Evolutionary conservation across 2,329 filamentous ascomycete genomes (phyloP), one percentile per base, ranked within the genome.

Genomic region (Aspergillus sp.): DNA sequence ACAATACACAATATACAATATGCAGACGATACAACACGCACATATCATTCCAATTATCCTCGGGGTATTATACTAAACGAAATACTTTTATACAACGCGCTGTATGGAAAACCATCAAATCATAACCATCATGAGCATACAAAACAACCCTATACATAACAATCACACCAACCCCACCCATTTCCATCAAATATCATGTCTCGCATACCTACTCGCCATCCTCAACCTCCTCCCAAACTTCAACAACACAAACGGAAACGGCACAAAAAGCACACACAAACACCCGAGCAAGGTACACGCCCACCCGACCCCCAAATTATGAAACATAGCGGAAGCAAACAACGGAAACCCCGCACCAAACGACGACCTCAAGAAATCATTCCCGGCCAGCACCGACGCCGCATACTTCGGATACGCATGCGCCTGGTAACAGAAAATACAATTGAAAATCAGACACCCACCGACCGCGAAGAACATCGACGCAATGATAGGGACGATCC

Each of bases 361-460:
- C 0, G 90, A 87, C 67, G 91, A 88, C 60, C 89, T 82, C 17
- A 88, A 82, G 78, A 88, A 90, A 15, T 89, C 89, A 65, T 91
- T 91, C 12, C 89, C 89, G 38, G 89, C 89, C 0, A 89, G 90
- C 0, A 89, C 89, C 0, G 87, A 90, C 2, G 89, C 88, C 1
- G 88, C 85, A 72, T 89, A 91, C 0, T 84, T 84, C 0, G 89
- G 89, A 68, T 91, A 91, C 4, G 88, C 87, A 65, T 86, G 87
- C 36, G 90, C 84, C 82, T 90, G 89, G 76, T 91, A 91, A 73
- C 90, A 87, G 66, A 90, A 89, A 6, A 87, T 89, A 2, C 87
- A 85, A 83, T 89, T 89, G 77, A 90, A 90, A 57, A 90, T 89
- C 32, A 84, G 76, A 63, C 87, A 89, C 65, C 90, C 91, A 57